Base-by-base conservation (phyloP, 495 filamentous ascomycete species). In the Beverwykella pulmonaria region DNA sequence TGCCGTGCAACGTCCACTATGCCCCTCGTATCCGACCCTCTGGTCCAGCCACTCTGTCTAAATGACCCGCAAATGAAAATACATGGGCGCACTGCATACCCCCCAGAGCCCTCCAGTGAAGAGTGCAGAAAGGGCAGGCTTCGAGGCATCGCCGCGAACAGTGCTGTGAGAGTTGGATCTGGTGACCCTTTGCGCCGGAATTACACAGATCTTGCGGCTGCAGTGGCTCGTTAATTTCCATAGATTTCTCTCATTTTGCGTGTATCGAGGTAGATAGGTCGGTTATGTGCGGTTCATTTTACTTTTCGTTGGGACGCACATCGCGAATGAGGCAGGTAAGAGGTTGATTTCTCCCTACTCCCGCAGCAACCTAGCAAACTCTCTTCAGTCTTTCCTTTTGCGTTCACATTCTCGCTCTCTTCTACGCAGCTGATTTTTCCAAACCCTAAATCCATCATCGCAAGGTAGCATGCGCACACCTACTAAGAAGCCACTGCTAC, bases 31-130 rank as follows among this genome's bases (percentile, higher is more conserved):
- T 29, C 59, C 59, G 41, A 12, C n/a, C 6, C 48, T 23, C 1
- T 29, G 59, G 61, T 47, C 55, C 53, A 47, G 26, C 39, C 52
- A 47, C 5, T 32, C 22, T 15, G 53, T n/a, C 61, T 15, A 14
- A 57, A 47, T 56, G 36, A 20, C 39, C 61, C 50, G 36, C 55
- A 59, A 25, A 59, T 48, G 56, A 59, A 59, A 47, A 59, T 50
- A 27, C 48, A 22, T 25, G 48, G 22, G 19, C 48, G 8, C 20
- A 25, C 48, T 50, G 48, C 48, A 50, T 23, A 25, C 48, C 15
- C 44, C n/a, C n/a, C n/a, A n/a, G n/a, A n/a, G n/a, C n/a, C n/a
- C n/a, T 47, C 15, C 5, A 47, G 4, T 47, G 44, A 22, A 6
- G 20, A 47, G 44, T 17, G 15, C 44, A 47, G 44, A 34, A 34